Base-by-base conservation (phyloP, 306 rosid species). In the Casuarina glauca region DNA sequence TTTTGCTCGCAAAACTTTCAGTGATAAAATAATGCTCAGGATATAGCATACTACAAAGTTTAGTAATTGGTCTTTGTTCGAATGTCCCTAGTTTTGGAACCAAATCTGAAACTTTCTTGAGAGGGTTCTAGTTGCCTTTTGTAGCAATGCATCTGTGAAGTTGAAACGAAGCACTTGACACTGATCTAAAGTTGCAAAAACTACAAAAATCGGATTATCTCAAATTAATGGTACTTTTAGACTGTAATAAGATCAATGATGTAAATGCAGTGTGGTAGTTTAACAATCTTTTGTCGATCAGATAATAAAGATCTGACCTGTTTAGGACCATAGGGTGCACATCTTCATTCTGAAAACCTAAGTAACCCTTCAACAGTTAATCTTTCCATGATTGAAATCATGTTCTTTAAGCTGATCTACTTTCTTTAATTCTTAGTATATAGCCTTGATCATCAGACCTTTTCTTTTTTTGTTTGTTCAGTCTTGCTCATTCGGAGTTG, bases 401-500 rank as follows among this genome's bases (percentile, higher is more conserved):
- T 5, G 35, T 66, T 66, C 49, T 66, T 41, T 39, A 66, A 39
- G 16, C 12, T 12, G 5, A 5, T 66, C 26, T 6, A 66, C 11
- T 61, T 61, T 52, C 39, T 9, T 42, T 41, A 66, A 32, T 39
- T 17, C 17, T 66, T 32, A 41, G 43, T 53, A 36, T 58, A 46
- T 50, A 26, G 44, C 44, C 41, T 73, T 79, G 20, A 41, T 66
- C 49, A 17, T 66, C 10, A 42, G 32, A 66, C 71, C 7, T 57
- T 7, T 9, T 57, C 3, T 66, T 38, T 36, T 57, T 75, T 74
- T 77, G 76, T 58, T 80, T 72, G 46, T 85, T 61, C 86, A 93
- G 98, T 84, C 93, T 93, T 72, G 99, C 99, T 10, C 97, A 95
- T 77, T 93, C 97, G 9, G 97, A 95, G 86, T 78, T 95, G 82